Conservation (phyloP, 495 filamentous ascomycete species). For the Lophiotrema nucula region DNA sequence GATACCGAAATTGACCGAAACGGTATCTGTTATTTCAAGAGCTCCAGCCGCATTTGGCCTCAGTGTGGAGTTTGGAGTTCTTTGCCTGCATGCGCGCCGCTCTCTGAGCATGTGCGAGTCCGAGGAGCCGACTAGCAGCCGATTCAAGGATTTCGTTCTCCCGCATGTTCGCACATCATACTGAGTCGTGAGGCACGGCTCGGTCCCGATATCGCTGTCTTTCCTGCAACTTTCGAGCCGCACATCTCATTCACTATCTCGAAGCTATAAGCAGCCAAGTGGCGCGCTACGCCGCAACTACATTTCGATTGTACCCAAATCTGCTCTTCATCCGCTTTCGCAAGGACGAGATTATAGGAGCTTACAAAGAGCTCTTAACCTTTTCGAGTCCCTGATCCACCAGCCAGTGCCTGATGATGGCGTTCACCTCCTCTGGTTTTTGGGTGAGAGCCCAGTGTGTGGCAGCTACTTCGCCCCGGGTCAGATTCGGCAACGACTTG, state of each 20-base stretch:
- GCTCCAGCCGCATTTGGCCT: neutral
- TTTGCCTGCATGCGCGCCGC: slow-evolving; percentile 2
- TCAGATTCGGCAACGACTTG: slow-evolving; percentile 59
- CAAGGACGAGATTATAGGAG: neutral
- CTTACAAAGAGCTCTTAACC: slow-evolving; percentile 41
- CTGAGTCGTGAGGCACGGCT: neutral
- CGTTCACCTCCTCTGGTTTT: slow-evolving; percentile 42
- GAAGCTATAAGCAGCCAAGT: slow-evolving; percentile 2
- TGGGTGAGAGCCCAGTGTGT: slow-evolving; percentile 47
- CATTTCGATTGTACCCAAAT: neutral
- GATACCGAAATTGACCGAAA: neutral
- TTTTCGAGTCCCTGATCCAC: slow-evolving; percentile 37
- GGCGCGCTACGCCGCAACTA: slow-evolving; percentile 12
- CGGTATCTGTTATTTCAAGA: neutral
- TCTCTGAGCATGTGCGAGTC: neutral
- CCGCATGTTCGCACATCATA: neutral
- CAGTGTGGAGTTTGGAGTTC: slow-evolving; percentile 7
- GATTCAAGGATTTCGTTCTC: neutral
- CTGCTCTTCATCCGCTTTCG: neutral
- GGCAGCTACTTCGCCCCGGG: slow-evolving; percentile 40
- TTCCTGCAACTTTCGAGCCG: neutral
- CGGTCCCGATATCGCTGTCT: slow-evolving; percentile 25
- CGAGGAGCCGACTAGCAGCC: neutral
- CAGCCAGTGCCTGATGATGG: slow-evolving; percentile 42
- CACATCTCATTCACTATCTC: neutral